Base-by-base conservation (phyloP, 306 rosid genomes). In the Urtica urens region DNA sequence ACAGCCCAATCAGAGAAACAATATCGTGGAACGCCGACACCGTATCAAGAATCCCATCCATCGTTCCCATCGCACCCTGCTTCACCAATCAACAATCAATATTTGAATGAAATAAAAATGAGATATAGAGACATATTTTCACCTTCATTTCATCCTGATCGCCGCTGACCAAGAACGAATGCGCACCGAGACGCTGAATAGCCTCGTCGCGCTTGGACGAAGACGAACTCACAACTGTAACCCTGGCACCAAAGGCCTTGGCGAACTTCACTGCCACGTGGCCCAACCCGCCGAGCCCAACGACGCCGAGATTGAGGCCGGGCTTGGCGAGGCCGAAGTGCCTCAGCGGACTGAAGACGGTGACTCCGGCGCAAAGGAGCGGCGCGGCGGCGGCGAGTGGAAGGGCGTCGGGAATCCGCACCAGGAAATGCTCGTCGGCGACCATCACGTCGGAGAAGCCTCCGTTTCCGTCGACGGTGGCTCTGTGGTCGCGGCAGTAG, bases 241-340 rank as follows among this genome's bases (percentile, higher is more conserved):
- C 65, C 23, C 51, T 65, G 1, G 15, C 48, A 8, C 64, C 71
- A 14, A 65, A 12, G 51, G 71, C 65, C 38, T 58, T 65, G 8
- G 59, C 65, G 23, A 65, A 51, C 35, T 64, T 65, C 12, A 57
- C 70, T 1, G 64, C 70, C 3, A 64, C 26, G 20, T 64, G 70
- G 14, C 71, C 71, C 0, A 65, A 51, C 11, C 71, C 65, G 19
- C 71, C 71, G 0, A 65, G 60, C 26, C 71, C 71, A 25, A 65
- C 65, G 5, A 65, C 19, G 4, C 65, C 71, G n/a, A 57, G 43
- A n/a, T 65, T 59, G 9, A 10, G 13, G 0, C 60, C 65, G 1
- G 71, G 51, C 10, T 45, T 23, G 2, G 14, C 60, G 0, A 66
- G 20, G 1, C 56, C 71, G n/a, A 7, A 58, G 8, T 43, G 46